Percentiles rank a stretch among this genome's conserved stretches.
phyloP scores from a whole-genome alignment of 2,329 filamentous ascomycete species.

The Ascochyta clinopodiicola region DNA sequence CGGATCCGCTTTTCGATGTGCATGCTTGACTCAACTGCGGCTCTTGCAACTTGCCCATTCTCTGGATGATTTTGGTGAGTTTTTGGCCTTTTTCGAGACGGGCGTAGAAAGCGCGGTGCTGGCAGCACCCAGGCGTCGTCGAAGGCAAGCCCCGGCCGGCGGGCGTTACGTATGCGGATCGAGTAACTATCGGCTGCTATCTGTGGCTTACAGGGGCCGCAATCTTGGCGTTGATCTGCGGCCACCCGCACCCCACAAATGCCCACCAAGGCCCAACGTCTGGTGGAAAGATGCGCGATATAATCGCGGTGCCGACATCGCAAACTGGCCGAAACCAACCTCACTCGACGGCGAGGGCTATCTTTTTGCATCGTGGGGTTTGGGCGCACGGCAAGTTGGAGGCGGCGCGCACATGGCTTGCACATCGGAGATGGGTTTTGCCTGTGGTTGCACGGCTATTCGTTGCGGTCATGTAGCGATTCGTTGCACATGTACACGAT shows the following conservation, averaged over 20 bases:
- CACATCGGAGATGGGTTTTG: constrained; percentile 16
- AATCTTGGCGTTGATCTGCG: constrained; percentile 34
- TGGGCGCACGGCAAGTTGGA: constrained; percentile 11
- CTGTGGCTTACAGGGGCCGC: constrained; percentile 25
- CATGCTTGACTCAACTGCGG: constrained; percentile 5
- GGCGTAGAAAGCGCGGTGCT: neutral
- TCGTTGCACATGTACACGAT: constrained; percentile 2
- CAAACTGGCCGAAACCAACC: constrained; percentile 35
- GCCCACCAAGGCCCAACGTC: constrained; percentile 36
- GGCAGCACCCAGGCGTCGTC: constrained; percentile 12
- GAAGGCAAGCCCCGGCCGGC: constrained; percentile 22
- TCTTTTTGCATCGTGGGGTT: constrained; percentile 35
- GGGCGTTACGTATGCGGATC: constrained; percentile 42
- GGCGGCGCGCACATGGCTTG: constrained; percentile 3
- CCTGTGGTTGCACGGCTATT: constrained; percentile 23
- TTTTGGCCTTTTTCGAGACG: neutral
- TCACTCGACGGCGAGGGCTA: constrained; percentile 7
- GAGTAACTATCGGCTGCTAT: constrained; percentile 42
- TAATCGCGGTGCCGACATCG: constrained; percentile 39
- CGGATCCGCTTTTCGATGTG: constrained; percentile 19
- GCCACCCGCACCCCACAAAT: constrained; percentile 27
- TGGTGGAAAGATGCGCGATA: constrained; percentile 27
- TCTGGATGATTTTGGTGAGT: neutral
- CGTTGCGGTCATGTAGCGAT: constrained; percentile 12
- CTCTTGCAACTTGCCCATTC: neutral